phyloP scores from a whole-genome alignment of 108 stramenopile species.

The Fragilaria crotonensis region DNA sequence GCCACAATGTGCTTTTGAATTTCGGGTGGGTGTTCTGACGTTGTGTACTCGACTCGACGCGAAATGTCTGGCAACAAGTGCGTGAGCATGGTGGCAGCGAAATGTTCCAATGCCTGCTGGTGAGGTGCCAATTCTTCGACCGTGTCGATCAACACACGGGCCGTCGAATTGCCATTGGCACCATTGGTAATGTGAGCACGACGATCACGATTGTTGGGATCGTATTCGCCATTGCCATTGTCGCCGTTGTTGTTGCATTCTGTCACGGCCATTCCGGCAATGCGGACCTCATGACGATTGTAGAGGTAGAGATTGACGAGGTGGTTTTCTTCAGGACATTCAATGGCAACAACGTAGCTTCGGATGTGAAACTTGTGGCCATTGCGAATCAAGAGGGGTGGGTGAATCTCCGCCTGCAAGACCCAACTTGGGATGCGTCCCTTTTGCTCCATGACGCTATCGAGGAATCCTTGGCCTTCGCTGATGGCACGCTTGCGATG shows the following conservation, averaged over 20 bases:
- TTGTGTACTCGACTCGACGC: slow-evolving; percentile 21
- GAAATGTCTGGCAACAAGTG: slow-evolving; percentile 33
- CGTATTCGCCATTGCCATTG: not conserved
- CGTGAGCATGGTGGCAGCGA: slow-evolving; percentile 30
- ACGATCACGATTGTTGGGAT: slow-evolving; percentile 14
- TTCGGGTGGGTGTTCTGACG: not conserved
- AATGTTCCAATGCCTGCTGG: slow-evolving; percentile 21
- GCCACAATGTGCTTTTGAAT: slow-evolving; percentile 33
- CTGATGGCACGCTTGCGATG: slow-evolving; percentile 29
- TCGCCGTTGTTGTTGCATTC: slow-evolving; percentile 4
- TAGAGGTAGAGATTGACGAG: slow-evolving; percentile 36
- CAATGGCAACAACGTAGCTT: slow-evolving; percentile 35
- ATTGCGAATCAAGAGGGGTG: slow-evolving; percentile 30
- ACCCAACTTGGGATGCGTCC: slow-evolving; percentile 57
- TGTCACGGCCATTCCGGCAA: slow-evolving; percentile 30
- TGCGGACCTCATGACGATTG: slow-evolving; percentile 46
- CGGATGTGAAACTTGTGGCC: slow-evolving; percentile 47
- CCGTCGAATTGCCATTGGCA: slow-evolving; percentile 8
- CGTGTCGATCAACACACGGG: slow-evolving; percentile 25
- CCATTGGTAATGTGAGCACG: slow-evolving; percentile 39
- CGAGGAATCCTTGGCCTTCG: slow-evolving; percentile 26
- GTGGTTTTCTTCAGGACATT: slow-evolving; percentile 18
- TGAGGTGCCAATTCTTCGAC: slow-evolving; percentile 22
- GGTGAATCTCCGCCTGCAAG: slow-evolving; percentile 45
- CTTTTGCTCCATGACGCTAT: slow-evolving; percentile 35